Evolutionary conservation across 1,284 basidiomycete genomes (phyloP).

Genomic region (Schizophyllum amplum): DNA sequence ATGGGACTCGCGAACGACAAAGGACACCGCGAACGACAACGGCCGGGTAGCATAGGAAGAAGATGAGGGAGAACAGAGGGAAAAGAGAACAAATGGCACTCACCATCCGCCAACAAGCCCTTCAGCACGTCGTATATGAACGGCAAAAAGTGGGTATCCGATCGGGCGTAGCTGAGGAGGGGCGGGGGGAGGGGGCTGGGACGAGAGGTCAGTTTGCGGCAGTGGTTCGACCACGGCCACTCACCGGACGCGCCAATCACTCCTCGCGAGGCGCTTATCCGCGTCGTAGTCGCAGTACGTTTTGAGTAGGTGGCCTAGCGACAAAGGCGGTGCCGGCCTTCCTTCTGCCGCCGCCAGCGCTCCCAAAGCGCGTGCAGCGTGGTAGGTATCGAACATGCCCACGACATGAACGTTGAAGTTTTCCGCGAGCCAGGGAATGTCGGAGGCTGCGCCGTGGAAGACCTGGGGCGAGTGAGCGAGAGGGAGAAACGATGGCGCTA

Average conservation of each 20-base stretch:
- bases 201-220: conserved; percentile 3
- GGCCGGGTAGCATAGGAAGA: too few relatives aligned
- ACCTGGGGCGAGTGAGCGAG: conserved; percentile 37
- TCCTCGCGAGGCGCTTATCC: conserved; percentile 50
- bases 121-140: conserved; percentile 93
- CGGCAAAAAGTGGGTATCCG: conserved; percentile 92
- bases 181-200: conserved; percentile 75
- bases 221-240: conserved; percentile 11
- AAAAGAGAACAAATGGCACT: not conserved
- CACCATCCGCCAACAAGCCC: conserved; percentile 64
- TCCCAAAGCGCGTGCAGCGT: conserved; percentile 86
- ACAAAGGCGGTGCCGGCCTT: conserved; percentile 77
- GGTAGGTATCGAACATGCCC: conserved; percentile 94
- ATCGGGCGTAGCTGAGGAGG: conserved; percentile 90
- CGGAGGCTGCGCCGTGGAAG: conserved; percentile 91
- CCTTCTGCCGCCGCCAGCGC: too few relatives aligned
- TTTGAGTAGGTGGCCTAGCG: conserved; percentile 79
- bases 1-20: too few relatives aligned
- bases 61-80: too few relatives aligned
- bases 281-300: conserved; percentile 89
- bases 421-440: conserved; percentile 94
- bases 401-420: conserved; percentile 89
- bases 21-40: too few relatives aligned
- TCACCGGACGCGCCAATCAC: conserved; percentile 58
- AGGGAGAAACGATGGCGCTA: not conserved